Base-by-base conservation (phyloP, 129 eudicot species). In the Centella asiatica region DNA sequence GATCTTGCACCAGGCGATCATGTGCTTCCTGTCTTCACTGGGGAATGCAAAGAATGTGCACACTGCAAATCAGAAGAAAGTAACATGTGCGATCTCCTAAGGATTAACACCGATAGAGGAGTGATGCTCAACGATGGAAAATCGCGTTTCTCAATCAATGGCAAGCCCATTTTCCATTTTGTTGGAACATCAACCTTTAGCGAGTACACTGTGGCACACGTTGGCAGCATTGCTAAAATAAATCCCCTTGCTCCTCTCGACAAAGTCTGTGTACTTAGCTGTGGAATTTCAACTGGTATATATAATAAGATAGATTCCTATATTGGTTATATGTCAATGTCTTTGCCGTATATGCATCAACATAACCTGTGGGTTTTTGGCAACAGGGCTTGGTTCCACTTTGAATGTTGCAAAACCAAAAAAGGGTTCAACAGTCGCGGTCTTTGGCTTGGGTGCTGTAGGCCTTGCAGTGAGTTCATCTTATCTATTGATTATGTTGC, bases 141-240 rank as follows among this genome's bases (percentile, higher is more conserved):
- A 45, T 45, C 94, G 6, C 72, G 94, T 0, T 88, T 88, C 58
- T 81, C 93, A 0, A 84, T 78, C 31, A 75, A 88, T 23, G 96
- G 94, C 0, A 81, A 88, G 57, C 94, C 89, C 0, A 74, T 88
- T 6, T 88, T 78, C 32, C 89, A 88, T 58, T 88, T 88, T 37
- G 74, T 88, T n/a, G 94, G 94, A 26, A 88, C 89, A 1, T 87
- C 95, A 22, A 87, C 93, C 18, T 87, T 87, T 44, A 87, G 95
- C 25, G n/a, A n/a, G n/a, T n/a, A n/a, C n/a, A n/a, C n/a, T n/a
- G n/a, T n/a, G n/a, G n/a, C n/a, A n/a, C n/a, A n/a, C n/a, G n/a
- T n/a, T n/a, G n/a, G n/a, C n/a, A n/a, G n/a, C n/a, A n/a, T n/a
- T n/a, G n/a, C n/a, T n/a, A n/a, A n/a, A n/a, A n/a, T n/a, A n/a